Evolutionary conservation across 352 stramenopile species (phyloP), one percentile per base, ranked within the genome.

Genomic region (Phytopythium vexans): DNA sequence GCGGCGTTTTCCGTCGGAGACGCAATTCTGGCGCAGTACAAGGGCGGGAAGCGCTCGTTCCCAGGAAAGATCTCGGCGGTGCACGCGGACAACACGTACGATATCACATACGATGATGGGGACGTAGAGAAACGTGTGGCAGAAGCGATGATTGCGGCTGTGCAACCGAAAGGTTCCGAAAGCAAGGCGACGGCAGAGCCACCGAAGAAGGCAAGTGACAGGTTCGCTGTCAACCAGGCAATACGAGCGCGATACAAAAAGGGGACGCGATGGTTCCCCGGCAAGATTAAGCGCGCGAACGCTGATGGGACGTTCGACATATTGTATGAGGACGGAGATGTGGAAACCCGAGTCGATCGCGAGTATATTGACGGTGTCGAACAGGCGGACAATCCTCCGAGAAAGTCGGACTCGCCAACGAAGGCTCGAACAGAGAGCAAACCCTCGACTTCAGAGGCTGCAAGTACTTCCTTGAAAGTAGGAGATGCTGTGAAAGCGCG

Each of bases 81-180:
- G n/a, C 54, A 70, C 31, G 52, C 53, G 1, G 74, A 94, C 54
- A 78, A 74, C 3, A 90, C 81, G 9, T 92, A 77, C 56, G 81
- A 92, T 40, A 57, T 94, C 46, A 54, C 62, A 14, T 90, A 82
- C 48, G 77, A 90, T 4, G 73, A 89, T 38, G 74, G 72, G n/a
- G 74, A 84, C 40, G 40, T 56, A 0, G 75, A 86, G 39, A 69
- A 40, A 0, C 44, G 53, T 7, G 72, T 86, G 21, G 41, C 46
- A 6, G 53, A 63, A 40, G 41, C 56, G 0, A 27, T 56, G 9
- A 71, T 77, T 38, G 60, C 73, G 39, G 16, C n/a, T 34, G 41
- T 34, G 35, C 4, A 33, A 6, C 41, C 8, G 2, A 59, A 49
- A 33, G 58, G 27, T 15, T 44, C 61, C 2, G 27, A 54, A 3